A percentile compares a stretch with the other conserved stretches of the same genome.
Evolutionary conservation across 1,284 basidiomycete species (phyloP).

Genomic region (Leccinum solheimii): DNA sequence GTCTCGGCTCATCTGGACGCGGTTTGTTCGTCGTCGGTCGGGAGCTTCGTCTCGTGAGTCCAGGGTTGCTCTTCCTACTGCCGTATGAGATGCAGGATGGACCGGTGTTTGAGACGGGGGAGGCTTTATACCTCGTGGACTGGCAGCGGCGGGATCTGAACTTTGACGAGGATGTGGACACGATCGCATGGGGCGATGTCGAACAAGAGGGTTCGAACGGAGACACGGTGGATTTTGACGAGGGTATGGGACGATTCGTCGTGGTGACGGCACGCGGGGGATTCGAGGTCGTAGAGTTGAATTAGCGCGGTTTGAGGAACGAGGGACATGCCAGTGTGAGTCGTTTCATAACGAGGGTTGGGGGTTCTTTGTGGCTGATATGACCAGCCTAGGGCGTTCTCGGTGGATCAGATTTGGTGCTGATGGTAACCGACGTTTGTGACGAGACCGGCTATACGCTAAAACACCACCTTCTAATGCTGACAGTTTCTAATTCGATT

Average conservation of each 20-base stretch:
- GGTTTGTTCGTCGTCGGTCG: conserved; percentile 28
- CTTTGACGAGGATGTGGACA: not conserved
- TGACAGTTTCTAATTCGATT: not conserved
- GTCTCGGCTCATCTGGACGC: conserved; percentile 31
- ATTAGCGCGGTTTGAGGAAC: conserved; percentile 1
- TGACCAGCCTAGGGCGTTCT: not conserved
- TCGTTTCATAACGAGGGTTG: not conserved
- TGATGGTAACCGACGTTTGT: not conserved
- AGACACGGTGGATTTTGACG: conserved; percentile 33
- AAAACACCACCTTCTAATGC: not conserved
- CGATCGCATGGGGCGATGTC: not conserved
- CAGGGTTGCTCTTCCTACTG: conserved; percentile 23
- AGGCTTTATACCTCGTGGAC: conserved; percentile 23
- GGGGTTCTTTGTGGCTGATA: conserved; percentile 1
- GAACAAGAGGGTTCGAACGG: conserved; percentile 1
- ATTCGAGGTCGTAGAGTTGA: conserved; percentile 30
- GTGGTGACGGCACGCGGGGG: conserved; percentile 29
- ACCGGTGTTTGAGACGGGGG: conserved; percentile 28
- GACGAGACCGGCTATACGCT: not conserved
- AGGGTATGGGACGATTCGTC: conserved; percentile 34
- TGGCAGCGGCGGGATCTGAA: not conserved
- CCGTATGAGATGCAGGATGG: conserved; percentile 33
- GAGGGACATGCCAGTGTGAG: not conserved
- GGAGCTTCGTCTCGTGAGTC: conserved; percentile 27
- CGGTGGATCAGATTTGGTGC: not conserved